phyloP scores from a whole-genome alignment of 306 rosid genomes.

The Glycine latifolia region DNA sequence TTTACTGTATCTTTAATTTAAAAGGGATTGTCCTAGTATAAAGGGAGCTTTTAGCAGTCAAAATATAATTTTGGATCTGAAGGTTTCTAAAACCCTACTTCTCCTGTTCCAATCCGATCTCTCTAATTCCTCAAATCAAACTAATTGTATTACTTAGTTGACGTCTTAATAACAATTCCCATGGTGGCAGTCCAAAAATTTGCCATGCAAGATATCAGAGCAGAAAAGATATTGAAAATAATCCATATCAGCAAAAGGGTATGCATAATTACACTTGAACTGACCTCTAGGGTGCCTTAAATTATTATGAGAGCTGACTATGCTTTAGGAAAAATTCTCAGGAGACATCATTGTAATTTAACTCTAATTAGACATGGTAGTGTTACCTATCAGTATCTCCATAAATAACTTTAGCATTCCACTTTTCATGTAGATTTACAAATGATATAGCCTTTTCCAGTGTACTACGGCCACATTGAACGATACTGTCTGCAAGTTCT shows the following conservation, averaged over 20 bases:
- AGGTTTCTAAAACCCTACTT: not conserved
- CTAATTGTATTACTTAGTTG: not conserved
- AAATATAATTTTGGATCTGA: not conserved
- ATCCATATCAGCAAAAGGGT: constrained; percentile 17
- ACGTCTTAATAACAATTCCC: not conserved
- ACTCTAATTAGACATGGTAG: constrained; percentile 31
- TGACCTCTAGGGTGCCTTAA: not conserved
- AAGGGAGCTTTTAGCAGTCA: not conserved
- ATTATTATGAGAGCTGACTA: not conserved
- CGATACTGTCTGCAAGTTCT: constrained; percentile 96
- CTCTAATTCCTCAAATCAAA: constrained; percentile 15
- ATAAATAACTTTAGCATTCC: constrained; percentile 92
- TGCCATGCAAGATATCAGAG: not conserved
- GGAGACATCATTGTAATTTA: constrained; percentile 15
- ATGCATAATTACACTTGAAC: not conserved
- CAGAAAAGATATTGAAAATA: not conserved
- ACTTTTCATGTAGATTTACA: constrained; percentile 81
- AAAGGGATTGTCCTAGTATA: not conserved
- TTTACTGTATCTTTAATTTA: not conserved
- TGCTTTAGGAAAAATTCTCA: constrained; percentile 13
- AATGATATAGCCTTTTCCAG: constrained; percentile 85
- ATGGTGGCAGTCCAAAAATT: too few relatives aligned
- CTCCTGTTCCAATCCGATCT: constrained; percentile 14
- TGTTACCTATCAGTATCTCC: constrained; percentile 97
- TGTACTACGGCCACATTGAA: constrained; percentile 93